Evolutionary conservation across 768 basidiomycete genomes (phyloP), one percentile per base, ranked within the genome.

Genomic region (Leccinum barrowsii): DNA sequence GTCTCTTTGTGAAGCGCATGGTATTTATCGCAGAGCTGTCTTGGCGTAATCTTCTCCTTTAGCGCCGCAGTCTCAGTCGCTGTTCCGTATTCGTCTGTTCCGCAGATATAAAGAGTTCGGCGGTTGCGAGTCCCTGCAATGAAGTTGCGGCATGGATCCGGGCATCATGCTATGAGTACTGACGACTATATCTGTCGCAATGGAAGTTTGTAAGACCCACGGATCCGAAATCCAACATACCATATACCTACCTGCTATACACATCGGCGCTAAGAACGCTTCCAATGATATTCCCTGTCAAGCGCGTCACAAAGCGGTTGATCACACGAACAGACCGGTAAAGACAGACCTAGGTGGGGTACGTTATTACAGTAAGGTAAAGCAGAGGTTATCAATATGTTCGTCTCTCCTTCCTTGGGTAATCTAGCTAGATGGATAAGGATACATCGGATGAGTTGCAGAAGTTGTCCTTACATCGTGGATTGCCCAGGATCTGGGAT

Each of bases 81-180:
- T 7, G 97, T 99, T n/a, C 97, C 97, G 67, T 99, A 99, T 74
- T 99, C 97, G 70, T 99, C 97, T 4, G 97, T 98, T 26, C 97
- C 97, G 73, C 97, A 99, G 56, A 99, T 82, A 71, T 96, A 99
- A 32, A 98, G 80, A 0, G 94, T 96, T 47, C 87, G 85, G 65
- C 89, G 80, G 78, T 98, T 97, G 67, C 89, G 79, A 30, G 92
- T 89, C 34, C 85, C 72, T 73, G 52, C 1, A 12, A 60, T 46
- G 44, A 28, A 40, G 44, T 49, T 59, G 66, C 15, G 46, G 56
- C 19, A 47, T 24, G 7, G 7, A 19, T 5, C n/a, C 55, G 17
- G 26, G 46, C 37, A 35, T 12, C 48, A n/a, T 26, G 44, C 42
- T 30, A 51, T 32, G 52, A 32, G 32, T 22, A 70, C 84, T 59